A percentile compares a stretch with the other conserved stretches of the same genome.
Evolutionary conservation across 768 basidiomycete genomes (phyloP).

Genomic region (Lentinus brumalis): DNA sequence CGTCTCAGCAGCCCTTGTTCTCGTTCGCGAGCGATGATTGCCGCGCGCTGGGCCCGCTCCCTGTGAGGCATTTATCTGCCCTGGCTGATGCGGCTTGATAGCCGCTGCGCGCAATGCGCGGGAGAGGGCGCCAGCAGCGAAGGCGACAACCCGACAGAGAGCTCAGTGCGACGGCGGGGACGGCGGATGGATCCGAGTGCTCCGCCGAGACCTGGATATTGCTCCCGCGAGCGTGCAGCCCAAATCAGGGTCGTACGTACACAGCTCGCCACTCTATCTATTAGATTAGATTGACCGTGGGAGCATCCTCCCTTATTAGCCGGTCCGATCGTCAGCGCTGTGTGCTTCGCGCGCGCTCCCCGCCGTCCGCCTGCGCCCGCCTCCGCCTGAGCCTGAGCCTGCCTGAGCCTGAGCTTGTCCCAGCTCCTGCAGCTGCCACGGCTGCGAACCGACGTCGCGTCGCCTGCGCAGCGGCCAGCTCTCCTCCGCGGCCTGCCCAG

Average conservation of each 20-base stretch:
- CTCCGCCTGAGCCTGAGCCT: background rate
- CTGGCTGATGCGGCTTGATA: conserved; percentile 22
- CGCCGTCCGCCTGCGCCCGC: background rate
- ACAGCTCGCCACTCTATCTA: conserved; percentile 21
- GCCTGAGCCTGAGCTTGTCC: background rate
- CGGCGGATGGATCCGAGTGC: background rate
- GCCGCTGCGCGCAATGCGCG: conserved; percentile 14
- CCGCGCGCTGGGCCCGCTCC: conserved; percentile 14
- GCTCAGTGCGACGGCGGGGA: background rate
- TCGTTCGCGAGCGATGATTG: conserved; percentile 17
- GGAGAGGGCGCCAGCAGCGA: background rate
- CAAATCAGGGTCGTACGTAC: conserved; percentile 21
- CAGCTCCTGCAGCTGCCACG: background rate
- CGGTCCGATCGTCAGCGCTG: conserved; percentile 17
- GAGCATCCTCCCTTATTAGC: conserved; percentile 8
- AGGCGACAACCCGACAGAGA: background rate
- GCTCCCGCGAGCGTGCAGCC: conserved; percentile 22
- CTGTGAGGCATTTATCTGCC: conserved; percentile 19
- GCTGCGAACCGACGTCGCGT: background rate
- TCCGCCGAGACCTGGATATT: background rate
- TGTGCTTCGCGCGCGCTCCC: conserved; percentile 1
- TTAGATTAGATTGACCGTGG: conserved; percentile 23
- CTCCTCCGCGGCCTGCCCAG: background rate
- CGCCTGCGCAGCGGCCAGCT: background rate
- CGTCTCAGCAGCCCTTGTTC: conserved; percentile 5